Evolutionary conservation across 2,329 filamentous ascomycete genomes (phyloP).

Genomic region (Calonectria pauciramosa): DNA sequence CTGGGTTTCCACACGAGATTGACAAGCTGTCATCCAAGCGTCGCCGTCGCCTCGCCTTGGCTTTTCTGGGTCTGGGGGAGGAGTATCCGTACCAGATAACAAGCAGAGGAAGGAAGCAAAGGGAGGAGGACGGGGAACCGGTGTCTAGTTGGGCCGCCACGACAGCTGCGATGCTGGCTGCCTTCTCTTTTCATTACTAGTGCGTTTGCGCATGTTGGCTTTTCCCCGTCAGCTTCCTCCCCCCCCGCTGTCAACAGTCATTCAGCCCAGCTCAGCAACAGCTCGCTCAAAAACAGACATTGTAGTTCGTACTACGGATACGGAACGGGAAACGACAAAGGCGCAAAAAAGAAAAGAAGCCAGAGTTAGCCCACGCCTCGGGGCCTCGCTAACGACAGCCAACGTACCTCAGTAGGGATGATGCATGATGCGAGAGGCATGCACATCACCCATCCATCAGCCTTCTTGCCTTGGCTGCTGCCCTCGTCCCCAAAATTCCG

Average conservation of each 20-base stretch:
- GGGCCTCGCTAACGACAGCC: slow-evolving; percentile 9
- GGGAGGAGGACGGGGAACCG: neutral
- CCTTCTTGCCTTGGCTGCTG: neutral
- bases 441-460: slow-evolving; percentile 9
- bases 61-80: neutral
- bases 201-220: neutral
- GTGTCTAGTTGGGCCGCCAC: neutral
- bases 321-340: neutral
- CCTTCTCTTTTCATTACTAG: neutral
- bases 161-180: neutral
- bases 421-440: slow-evolving; percentile 13
- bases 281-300: neutral
- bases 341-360: neutral
- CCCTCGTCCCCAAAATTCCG: slow-evolving; percentile 5
- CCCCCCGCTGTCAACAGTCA: neutral
- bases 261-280: neutral
- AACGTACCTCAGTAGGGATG: neutral
- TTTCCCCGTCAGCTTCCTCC: neutral
- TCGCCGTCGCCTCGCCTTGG: neutral
- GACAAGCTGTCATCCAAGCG: slow-evolving; percentile 12
- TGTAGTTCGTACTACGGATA: neutral
- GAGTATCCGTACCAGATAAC: neutral
- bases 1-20: neutral
- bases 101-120: neutral
- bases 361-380: neutral